phyloP scores from a whole-genome alignment of 257 asterid species.

The Plantago ovata region DNA sequence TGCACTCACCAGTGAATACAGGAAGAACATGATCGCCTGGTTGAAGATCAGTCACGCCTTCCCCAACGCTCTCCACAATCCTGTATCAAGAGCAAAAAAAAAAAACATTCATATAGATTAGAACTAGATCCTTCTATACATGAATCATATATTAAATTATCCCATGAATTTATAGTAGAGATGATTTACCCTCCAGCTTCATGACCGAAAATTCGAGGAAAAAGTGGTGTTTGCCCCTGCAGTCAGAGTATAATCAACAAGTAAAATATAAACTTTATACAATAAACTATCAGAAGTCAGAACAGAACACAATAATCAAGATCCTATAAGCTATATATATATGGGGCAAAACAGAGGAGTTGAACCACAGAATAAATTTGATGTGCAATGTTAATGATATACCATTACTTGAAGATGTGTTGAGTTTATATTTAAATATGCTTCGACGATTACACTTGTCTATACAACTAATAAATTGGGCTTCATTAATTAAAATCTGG shows the following conservation, averaged over 20 bases:
- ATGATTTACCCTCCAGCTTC: conserved; percentile 90
- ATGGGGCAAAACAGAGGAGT: too few relatives aligned
- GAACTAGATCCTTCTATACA: not conserved
- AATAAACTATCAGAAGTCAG: too few relatives aligned
- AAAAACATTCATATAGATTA: not conserved
- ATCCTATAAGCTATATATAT: too few relatives aligned
- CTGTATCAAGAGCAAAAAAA: conserved; percentile 24
- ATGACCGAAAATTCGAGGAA: conserved; percentile 92
- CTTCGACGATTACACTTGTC: too few relatives aligned
- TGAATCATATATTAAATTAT: not conserved
- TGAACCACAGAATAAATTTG: too few relatives aligned
- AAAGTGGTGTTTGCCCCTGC: conserved; percentile 81
- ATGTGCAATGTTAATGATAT: too few relatives aligned
- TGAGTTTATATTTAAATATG: too few relatives aligned
- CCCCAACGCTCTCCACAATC: conserved; percentile 84
- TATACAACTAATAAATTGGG: too few relatives aligned
- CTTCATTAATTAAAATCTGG: too few relatives aligned
- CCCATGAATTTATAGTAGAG: not conserved
- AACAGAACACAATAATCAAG: not conserved
- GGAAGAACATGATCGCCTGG: conserved; percentile 98
- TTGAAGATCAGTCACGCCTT: conserved; percentile 68
- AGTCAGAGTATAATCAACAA: not conserved
- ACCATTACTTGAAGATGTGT: too few relatives aligned
- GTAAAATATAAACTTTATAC: not conserved
- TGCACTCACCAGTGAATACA: conserved; percentile 82